Evolutionary conservation across 2,329 filamentous ascomycete genomes (phyloP).

Genomic region (Fusarium sp.): DNA sequence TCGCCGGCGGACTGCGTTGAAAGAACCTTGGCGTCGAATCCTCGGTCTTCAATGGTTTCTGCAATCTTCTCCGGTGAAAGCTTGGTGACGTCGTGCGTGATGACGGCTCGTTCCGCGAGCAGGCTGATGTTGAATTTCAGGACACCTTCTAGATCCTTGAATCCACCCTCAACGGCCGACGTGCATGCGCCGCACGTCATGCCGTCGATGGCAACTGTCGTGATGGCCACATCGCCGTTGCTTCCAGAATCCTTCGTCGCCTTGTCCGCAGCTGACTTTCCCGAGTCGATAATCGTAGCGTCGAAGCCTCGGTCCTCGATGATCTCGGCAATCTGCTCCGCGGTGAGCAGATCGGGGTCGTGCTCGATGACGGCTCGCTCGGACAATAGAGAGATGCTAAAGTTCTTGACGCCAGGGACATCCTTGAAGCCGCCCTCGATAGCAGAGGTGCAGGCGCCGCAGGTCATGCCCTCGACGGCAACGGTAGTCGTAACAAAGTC

Average conservation of each 20-base stretch:
- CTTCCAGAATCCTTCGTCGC: slow-evolving; percentile 43
- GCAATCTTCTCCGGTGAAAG: slow-evolving; percentile 80
- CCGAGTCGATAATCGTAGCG: slow-evolving; percentile 81
- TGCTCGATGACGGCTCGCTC: slow-evolving; percentile 90
- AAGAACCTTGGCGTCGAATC: slow-evolving; percentile 87
- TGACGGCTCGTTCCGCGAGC: slow-evolving; percentile 89
- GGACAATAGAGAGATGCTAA: slow-evolving; percentile 86
- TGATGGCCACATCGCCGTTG: slow-evolving; percentile 69
- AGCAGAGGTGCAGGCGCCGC: slow-evolving; percentile 88
- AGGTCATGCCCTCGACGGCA: slow-evolving; percentile 89
- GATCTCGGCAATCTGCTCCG: slow-evolving; percentile 66
- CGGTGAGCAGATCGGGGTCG: slow-evolving; percentile 67
- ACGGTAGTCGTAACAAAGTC: slow-evolving; percentile 76
- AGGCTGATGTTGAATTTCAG: slow-evolving; percentile 95
- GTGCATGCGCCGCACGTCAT: slow-evolving; percentile 99
- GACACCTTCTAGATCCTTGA: slow-evolving; percentile 81
- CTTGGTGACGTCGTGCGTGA: slow-evolving; percentile 82
- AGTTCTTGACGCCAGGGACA: slow-evolving; percentile 77
- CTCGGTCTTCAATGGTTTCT: slow-evolving; percentile 88
- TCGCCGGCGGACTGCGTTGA: slow-evolving; percentile 75
- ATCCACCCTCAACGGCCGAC: slow-evolving; percentile 86
- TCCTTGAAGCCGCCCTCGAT: slow-evolving; percentile 85
- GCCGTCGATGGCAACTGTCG: slow-evolving; percentile 89
- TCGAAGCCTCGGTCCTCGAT: slow-evolving; percentile 84
- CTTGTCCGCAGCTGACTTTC: slow-evolving; percentile 54